phyloP scores from a whole-genome alignment of 2,329 filamentous ascomycete species.

The Alternaria longipes region DNA sequence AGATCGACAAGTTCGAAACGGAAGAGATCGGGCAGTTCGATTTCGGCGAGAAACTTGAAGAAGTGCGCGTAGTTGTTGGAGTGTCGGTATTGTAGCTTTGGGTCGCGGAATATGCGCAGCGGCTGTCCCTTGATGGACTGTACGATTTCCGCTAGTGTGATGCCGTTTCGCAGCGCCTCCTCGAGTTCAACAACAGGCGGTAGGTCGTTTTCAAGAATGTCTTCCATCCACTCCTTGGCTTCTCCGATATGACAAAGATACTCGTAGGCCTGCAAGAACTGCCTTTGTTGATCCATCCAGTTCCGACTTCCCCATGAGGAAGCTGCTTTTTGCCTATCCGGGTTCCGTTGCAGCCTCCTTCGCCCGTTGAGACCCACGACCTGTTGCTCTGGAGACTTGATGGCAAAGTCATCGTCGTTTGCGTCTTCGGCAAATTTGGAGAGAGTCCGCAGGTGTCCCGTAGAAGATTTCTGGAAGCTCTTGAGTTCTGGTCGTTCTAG shows the following conservation, averaged over 20 bases:
- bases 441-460: constrained; percentile 85
- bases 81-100: constrained; percentile 89
- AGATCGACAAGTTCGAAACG: constrained; percentile 96
- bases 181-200: constrained; percentile 94
- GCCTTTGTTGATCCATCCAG: constrained; percentile 99
- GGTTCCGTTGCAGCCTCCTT: constrained; percentile 78
- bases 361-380: constrained; percentile 88
- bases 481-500: constrained; percentile 70
- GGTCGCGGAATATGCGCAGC: constrained; percentile 83
- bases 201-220: constrained; percentile 83
- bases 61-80: constrained; percentile 98
- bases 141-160: constrained; percentile 93
- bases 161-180: constrained; percentile 89
- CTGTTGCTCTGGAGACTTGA: constrained; percentile 80
- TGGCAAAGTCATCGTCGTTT: constrained; percentile 80
- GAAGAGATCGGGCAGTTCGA: constrained; percentile 93
- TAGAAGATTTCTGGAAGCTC: constrained; percentile 85
- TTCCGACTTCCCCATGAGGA: constrained; percentile 79
- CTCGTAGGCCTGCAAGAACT: constrained; percentile 96
- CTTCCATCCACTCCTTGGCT: constrained; percentile 98
- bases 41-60: constrained; percentile 90
- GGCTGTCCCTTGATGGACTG: constrained; percentile 81
- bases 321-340: constrained; percentile 62
- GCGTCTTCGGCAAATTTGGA: constrained; percentile 82
- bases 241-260: constrained; percentile 99